phyloP scores from a whole-genome alignment of 163 green algal species.

The Chloromonas sp. region DNA sequence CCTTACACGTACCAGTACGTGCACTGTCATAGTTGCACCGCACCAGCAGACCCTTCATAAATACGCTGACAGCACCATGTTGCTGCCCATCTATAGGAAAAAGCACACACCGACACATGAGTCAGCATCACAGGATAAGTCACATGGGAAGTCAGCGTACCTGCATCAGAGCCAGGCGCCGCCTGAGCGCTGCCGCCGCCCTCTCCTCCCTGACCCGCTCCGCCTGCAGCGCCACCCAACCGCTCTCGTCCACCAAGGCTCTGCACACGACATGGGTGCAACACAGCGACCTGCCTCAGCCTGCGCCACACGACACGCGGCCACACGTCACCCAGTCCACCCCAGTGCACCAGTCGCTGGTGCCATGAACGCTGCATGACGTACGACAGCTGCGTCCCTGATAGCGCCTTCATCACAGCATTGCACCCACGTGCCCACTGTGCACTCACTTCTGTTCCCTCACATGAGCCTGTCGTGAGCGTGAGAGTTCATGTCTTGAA shows the following conservation, averaged over 20 bases:
- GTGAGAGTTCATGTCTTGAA: background rate
- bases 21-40: too few relatives aligned
- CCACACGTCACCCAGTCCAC: background rate
- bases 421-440: background rate
- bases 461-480: background rate
- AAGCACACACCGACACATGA: background rate
- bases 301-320: background rate
- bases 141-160: background rate
- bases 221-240: background rate
- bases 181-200: background rate
- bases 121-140: too few relatives aligned
- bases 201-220: background rate
- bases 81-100: too few relatives aligned
- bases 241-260: background rate
- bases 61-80: too few relatives aligned
- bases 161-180: background rate
- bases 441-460: background rate
- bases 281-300: background rate
- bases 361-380: background rate
- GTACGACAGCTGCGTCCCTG: background rate
- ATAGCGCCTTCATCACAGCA: background rate
- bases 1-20: too few relatives aligned
- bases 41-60: too few relatives aligned
- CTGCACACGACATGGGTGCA: background rate
- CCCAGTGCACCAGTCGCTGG: background rate